Base-by-base conservation (phyloP, 2,329 filamentous ascomycete species). In the Ascochyta clinopodiicola region DNA sequence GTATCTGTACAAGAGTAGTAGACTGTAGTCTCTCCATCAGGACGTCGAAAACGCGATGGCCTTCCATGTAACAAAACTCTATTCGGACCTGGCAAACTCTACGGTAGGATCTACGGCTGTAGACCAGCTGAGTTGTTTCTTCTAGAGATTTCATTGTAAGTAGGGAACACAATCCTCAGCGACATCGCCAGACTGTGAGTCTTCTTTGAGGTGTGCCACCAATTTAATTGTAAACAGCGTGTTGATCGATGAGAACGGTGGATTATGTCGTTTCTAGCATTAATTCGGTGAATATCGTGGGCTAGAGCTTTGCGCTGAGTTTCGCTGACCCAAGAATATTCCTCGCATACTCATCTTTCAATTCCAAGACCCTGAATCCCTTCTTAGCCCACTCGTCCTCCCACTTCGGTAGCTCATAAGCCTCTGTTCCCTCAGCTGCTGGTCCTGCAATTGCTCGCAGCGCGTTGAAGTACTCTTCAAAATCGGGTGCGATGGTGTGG, bases 381-480 rank as follows among this genome's bases (percentile, higher is more conserved):
- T 52, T 51, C 43, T 46, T 46, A 0, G 34, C 48, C 34, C 38
- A 51, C 13, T 48, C 47, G 19, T 50, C 37, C 29, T 38, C 31
- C 42, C 47, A 46, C 10, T n/a, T 31, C 6, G 47, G 43, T 22
- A 56, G 37, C 29, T 57, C 54, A 27, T 52, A 57, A 2, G 48
- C 48, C 6, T 57, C 44, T 13, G 48, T 35, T 6, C 38, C 48
- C 17, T 57, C 44, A 8, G 38, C 38, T 5, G 54, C 48, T 9
- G 44, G 44, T 13, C 47, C 37, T 8, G 48, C 44, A 19, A 48
- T 43, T 4, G 25, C 59, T 27, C 84, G 77, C 24, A 87, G 53
- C 0, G 75, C 75, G 66, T 89, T 84, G 62, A 89, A 89, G 63
- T 89, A 89, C 13, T 84, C 80, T 58, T 86, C 82, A 64, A 88